Percentiles rank a stretch among this genome's conserved stretches.
phyloP scores from a whole-genome alignment of 2,329 filamentous ascomycete genomes.

The Sodiomyces alkalinus region DNA sequence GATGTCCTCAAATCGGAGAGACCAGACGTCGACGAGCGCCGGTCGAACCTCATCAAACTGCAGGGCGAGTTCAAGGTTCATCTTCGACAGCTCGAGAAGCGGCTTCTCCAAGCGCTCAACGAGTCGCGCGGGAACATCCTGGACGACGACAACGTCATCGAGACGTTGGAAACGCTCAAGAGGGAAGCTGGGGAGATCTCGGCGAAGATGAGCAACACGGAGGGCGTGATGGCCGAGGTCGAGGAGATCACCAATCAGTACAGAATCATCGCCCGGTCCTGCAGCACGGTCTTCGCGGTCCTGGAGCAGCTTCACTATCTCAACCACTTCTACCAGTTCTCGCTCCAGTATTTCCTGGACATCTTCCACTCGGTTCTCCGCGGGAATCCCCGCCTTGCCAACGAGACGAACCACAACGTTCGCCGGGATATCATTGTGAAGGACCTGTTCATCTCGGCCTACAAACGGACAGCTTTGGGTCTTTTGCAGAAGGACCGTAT shows the following conservation, averaged over 20 bases:
- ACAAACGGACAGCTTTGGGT: constrained; percentile 84
- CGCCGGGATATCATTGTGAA: constrained; percentile 83
- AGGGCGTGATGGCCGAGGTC: constrained; percentile 96
- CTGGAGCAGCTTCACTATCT: constrained; percentile 95
- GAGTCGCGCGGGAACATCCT: constrained; percentile 96
- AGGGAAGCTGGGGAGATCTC: constrained; percentile 95
- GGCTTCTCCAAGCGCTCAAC: constrained; percentile 84
- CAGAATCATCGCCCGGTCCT: constrained; percentile 81
- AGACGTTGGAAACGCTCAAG: constrained; percentile 94
- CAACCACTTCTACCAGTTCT: constrained; percentile 99
- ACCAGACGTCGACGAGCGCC: constrained; percentile 89
- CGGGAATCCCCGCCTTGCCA: constrained; percentile 57
- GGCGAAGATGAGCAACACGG: constrained; percentile 88
- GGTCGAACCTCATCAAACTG: constrained; percentile 94
- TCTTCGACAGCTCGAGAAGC: constrained; percentile 86
- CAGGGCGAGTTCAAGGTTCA: constrained; percentile 99
- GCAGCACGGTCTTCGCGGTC: constrained; percentile 93
- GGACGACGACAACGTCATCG: constrained; percentile 95
- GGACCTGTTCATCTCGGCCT: constrained; percentile 81
- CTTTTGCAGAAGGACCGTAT: constrained; percentile 88
- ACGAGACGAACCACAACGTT: constrained; percentile 57
- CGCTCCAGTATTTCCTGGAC: constrained; percentile 91
- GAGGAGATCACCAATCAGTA: constrained; percentile 93
- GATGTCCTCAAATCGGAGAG: constrained; percentile 95
- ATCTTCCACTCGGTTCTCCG: constrained; percentile 91